A percentile compares a stretch with the other conserved stretches of the same genome.
Conservation (phyloP, 257 asterid species). For the Nicotiana tomentosiformis region DNA sequence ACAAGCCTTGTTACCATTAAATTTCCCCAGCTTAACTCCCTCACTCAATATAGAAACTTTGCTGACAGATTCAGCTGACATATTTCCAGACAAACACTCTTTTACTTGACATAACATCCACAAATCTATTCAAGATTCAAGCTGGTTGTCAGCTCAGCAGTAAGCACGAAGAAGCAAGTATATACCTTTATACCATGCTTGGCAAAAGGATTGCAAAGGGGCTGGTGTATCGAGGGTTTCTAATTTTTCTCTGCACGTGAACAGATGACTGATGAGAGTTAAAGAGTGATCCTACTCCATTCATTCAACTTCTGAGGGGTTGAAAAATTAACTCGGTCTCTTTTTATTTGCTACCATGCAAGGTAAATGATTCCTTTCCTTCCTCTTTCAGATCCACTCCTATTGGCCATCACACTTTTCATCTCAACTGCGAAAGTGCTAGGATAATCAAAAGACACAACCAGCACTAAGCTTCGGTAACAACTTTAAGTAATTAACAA, state of each 20-base stretch:
- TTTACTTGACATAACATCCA: not conserved
- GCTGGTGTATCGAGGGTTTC: not conserved
- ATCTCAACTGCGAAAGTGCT: not conserved
- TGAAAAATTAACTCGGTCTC: not conserved
- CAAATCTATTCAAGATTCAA: not conserved
- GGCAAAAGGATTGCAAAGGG: not conserved
- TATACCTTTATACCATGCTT: not conserved
- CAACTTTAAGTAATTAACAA: not conserved
- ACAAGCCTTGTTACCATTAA: not conserved
- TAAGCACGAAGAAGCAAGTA: not conserved
- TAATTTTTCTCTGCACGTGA: not conserved
- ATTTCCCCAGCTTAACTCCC: not conserved
- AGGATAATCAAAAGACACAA: not conserved
- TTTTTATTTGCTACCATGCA: not conserved
- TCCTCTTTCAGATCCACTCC: slow-evolving; percentile 1
- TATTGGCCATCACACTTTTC: not conserved
- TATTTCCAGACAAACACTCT: not conserved
- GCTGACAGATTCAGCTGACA: not conserved
- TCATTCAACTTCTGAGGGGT: not conserved
- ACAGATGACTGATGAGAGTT: not conserved
- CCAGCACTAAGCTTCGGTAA: not conserved
- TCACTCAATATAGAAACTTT: not conserved
- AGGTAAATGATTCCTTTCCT: not conserved
- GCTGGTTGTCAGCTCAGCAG: not conserved
- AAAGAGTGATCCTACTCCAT: not conserved